Base-by-base conservation (phyloP, 805 yeast genomes). In the Yamadazyma insecticola region DNA sequence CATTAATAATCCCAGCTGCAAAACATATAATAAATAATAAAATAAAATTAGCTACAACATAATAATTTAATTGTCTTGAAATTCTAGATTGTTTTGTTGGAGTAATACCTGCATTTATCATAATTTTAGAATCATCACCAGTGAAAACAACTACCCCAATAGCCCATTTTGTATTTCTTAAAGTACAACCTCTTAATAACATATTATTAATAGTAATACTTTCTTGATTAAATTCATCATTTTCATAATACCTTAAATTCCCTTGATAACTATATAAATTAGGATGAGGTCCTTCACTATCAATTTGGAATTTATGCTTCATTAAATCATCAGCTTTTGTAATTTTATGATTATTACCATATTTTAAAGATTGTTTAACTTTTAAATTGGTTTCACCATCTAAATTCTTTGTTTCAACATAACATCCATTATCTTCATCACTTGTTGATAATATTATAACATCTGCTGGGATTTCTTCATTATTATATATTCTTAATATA, bases 121-220 rank as follows among this genome's bases (percentile, higher is more conserved):
- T 82, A 48, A 83, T 82, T 47, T 84, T 84, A 3, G 94, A 74
- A 42, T 84, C 92, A 27, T 67, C 68, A 49, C 94, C 94, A 4
- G 92, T 83, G 57, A 79, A 83, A 3, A 74, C 63, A 12, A 82
- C 92, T 16, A 83, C 47, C 35, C 92, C 92, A 51, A 83, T 69
- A 15, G 74, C 87, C 92, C 92, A 84, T 54, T 79, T 81, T 1
- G 92, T 83, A 49, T 84, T 84, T 59, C 92, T 71, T 33, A 84
- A 60, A n/a, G 74, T 67, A 47, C 86, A 81, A 16, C 94, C 94
- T 60, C 94, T 73, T 24, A 84, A 56, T 24, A 84, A 56, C 51
- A 82, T 47, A 49, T 83, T 82, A 51, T 81, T 79, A 46, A 80
- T 76, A 2, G 78, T 77, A 11, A 80, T 71, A 4, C 89, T 72